Conservation (phyloP, 805 yeast genomes). For the Lipomyces yamanashiensis region DNA sequence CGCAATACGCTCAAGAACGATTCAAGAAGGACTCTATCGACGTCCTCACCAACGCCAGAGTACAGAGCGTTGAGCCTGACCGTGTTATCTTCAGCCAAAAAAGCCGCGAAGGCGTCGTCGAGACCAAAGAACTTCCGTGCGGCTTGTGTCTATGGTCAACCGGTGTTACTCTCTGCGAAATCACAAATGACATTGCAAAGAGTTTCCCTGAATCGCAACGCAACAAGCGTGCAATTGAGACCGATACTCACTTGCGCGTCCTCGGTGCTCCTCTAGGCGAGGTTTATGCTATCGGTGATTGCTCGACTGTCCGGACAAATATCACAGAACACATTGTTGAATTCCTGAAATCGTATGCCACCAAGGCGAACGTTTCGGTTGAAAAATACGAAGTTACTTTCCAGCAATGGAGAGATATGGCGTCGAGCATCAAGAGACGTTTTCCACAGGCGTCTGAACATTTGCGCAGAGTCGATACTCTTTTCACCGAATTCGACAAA, state of each 20-base stretch:
- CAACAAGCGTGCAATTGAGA: conserved; percentile 73
- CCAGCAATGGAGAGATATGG: conserved; percentile 55
- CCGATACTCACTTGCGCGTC: conserved; percentile 73
- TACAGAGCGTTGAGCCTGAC: conserved; percentile 59
- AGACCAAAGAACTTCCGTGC: conserved; percentile 57
- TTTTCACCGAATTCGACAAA: conserved; percentile 58
- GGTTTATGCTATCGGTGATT: conserved; percentile 74
- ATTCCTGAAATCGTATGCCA: conserved; percentile 47
- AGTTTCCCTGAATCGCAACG: conserved; percentile 55
- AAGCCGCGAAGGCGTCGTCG: conserved; percentile 49
- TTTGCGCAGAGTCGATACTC: conserved; percentile 54
- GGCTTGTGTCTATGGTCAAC: conserved; percentile 79
- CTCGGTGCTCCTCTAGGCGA: conserved; percentile 70
- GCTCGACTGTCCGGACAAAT: conserved; percentile 67
- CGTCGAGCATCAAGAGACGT: conserved; percentile 53
- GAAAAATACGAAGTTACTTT: conserved; percentile 42
- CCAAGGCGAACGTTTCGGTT: conserved; percentile 25
- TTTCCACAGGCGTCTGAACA: conserved; percentile 66
- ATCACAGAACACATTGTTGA: conserved; percentile 60
- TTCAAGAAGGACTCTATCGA: conserved; percentile 67
- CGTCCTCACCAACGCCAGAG: conserved; percentile 67
- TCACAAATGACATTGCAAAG: conserved; percentile 60
- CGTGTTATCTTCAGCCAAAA: conserved; percentile 63
- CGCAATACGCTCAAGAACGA: conserved; percentile 66
- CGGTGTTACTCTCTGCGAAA: conserved; percentile 69